A percentile compares a stretch with the other conserved stretches of the same genome.
Evolutionary conservation across 2,329 filamentous ascomycete species (phyloP).

Genomic region (Claviceps sorghi): DNA sequence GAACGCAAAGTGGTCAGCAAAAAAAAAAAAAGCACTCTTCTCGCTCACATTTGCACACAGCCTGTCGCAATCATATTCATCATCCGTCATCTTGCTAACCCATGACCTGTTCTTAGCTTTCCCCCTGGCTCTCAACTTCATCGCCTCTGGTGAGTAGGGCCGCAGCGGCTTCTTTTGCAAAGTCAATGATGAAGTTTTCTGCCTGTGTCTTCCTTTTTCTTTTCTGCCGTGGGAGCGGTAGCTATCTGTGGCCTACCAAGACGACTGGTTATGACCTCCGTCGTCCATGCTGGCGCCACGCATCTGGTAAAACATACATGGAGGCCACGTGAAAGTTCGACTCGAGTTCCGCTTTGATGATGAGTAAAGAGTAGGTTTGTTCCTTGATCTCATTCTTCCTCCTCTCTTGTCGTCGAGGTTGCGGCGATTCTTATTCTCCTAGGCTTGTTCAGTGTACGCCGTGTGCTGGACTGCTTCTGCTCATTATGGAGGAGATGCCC

Average conservation of each 20-base stretch:
- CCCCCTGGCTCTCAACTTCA: constrained; percentile 75
- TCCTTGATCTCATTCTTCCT: constrained; percentile 21
- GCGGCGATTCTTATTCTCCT: not conserved
- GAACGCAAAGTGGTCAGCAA: constrained; percentile 67
- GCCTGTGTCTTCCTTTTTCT: not conserved
- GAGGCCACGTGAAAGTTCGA: not conserved
- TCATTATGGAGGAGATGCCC: not conserved
- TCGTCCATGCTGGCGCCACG: not conserved
- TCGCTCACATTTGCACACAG: constrained; percentile 1
- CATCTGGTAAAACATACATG: not conserved
- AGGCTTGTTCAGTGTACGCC: not conserved
- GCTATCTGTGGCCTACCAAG: not conserved
- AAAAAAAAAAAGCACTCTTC: constrained; percentile 3
- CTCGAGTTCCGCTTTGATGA: constrained; percentile 2
- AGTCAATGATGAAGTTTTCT: not conserved
- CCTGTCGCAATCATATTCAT: not conserved
- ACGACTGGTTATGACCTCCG: too few relatives aligned
- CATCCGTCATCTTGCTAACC: not conserved
- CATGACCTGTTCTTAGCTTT: constrained; percentile 37
- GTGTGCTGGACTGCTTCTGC: not conserved
- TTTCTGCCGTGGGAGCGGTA: not conserved
- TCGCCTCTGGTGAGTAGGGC: constrained; percentile 72
- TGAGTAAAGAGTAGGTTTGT: constrained; percentile 25
- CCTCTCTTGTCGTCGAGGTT: constrained; percentile 9
- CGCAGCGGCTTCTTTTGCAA: constrained; percentile 1